Percentiles rank a stretch among this genome's conserved stretches.
Evolutionary conservation across 2,329 filamentous ascomycete genomes (phyloP).

Genomic region (Aspergillus alliaceus): DNA sequence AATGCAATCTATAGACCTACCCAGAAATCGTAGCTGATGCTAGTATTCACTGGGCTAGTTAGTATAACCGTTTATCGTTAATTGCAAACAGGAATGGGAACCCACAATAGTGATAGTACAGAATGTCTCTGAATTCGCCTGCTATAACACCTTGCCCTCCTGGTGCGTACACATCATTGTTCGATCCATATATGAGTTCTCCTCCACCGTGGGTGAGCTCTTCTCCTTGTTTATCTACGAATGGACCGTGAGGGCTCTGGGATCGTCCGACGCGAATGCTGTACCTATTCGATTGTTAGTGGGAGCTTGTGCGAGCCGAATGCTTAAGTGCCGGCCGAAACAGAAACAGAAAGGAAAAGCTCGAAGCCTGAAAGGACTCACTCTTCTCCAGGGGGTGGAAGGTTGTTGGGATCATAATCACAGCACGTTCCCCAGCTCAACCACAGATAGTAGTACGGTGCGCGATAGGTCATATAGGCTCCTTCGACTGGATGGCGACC

Average conservation of each 20-base stretch:
- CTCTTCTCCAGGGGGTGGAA: conserved; percentile 56
- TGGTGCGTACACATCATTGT: conserved; percentile 63
- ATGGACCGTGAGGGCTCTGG: conserved; percentile 52
- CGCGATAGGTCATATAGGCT: conserved; percentile 28
- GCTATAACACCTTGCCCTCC: conserved; percentile 63
- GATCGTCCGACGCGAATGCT: conserved; percentile 65
- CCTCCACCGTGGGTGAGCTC: conserved; percentile 59
- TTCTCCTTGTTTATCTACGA: conserved; percentile 55
- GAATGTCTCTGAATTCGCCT: conserved; percentile 39
- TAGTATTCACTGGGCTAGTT: conserved; percentile 29
- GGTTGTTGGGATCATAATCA: conserved; percentile 23
- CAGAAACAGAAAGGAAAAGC: too few species aligned
- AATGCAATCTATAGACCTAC: conserved; percentile 14
- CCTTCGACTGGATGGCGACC: conserved; percentile 35
- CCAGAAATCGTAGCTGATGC: conserved; percentile 29
- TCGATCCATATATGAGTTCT: conserved; percentile 59
- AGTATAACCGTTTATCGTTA: too few species aligned
- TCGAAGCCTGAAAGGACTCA: conserved; percentile 12
- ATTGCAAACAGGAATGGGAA: neutral
- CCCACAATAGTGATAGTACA: conserved; percentile 39
- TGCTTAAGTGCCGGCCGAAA: too few species aligned
- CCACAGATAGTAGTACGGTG: conserved; percentile 36
- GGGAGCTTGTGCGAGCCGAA: too few species aligned
- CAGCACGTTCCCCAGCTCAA: conserved; percentile 37
- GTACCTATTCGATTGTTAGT: conserved; percentile 45